Evolutionary conservation across 176 grass and related monocot genomes (phyloP).

Genomic region (Carex littledalei): DNA sequence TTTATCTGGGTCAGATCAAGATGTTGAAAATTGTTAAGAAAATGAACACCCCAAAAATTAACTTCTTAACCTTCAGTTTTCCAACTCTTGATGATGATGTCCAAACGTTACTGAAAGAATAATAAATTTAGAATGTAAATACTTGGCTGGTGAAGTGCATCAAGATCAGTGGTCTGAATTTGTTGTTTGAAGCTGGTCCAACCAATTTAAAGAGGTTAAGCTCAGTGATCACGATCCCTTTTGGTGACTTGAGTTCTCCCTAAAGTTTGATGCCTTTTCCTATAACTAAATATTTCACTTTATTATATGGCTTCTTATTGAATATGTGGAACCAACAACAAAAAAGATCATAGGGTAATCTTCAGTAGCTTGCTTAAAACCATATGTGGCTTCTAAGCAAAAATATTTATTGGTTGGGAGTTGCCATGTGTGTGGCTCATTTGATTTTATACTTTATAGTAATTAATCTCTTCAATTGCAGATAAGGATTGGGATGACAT

Average conservation of each 20-base stretch:
- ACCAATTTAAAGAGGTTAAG: not conserved
- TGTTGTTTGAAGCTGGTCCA: not conserved
- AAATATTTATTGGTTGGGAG: not conserved
- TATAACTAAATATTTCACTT: not conserved
- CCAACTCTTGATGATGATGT: not conserved
- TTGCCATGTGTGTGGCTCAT: not conserved
- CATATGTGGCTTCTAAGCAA: not conserved
- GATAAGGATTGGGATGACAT: slow-evolving; percentile 99
- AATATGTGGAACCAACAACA: not conserved
- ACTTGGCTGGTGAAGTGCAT: not conserved
- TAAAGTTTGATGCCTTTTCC: not conserved
- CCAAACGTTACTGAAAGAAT: not conserved
- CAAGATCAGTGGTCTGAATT: not conserved
- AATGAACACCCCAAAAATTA: not conserved
- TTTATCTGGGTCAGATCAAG: not conserved
- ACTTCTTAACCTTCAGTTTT: not conserved
- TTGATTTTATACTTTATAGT: not conserved
- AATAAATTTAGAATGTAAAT: not conserved
- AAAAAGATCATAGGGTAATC: not conserved
- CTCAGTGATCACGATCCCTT: not conserved
- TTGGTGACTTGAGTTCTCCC: not conserved
- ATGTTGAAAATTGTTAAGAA: not conserved
- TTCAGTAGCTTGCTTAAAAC: not conserved
- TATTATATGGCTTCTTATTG: not conserved
- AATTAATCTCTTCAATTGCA: slow-evolving; percentile 37